Base-by-base conservation (phyloP, 768 basidiomycete species). In the Daedalea quercina region DNA sequence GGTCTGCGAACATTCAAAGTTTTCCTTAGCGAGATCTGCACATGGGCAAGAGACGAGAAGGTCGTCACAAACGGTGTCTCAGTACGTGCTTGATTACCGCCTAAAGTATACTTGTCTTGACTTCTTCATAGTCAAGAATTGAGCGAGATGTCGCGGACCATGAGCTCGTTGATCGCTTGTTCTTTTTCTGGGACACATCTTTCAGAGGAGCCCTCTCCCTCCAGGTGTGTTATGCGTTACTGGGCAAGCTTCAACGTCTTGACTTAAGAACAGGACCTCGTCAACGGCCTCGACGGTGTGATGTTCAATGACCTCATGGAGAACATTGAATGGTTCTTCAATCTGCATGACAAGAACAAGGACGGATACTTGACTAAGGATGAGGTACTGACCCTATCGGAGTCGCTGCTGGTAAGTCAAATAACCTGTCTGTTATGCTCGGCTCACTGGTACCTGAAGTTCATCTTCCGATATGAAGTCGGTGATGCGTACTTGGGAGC, bases 311-410 rank as follows among this genome's bases (percentile, higher is more conserved):
- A 97, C 67, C 71, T 99, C 58, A 97, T 98, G 96, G 90, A 94
- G 53, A 95, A 91, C 59, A 95, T 98, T 61, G 91, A 96, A 67
- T 99, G 95, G 95, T 95, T 98, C 72, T 97, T 98, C 71, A 88
- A 87, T 60, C 67, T 98, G 46, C 91, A 95, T 56, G 93, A 94
- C 70, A 94, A 94, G 70, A 89, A 99, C 68, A 92, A 92, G 60
- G 96, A 99, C 65, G 94, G 95, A 1, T 93, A 76, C 67, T 70
- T 99, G 56, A 94, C 94, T 2, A 97, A 95, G 69, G 95, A 98
- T 63, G 96, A 99, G 65, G 90, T 98, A 19, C 69, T 99, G 59
- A 95, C 94, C 13, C 71, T 98, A 25, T 96, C 94, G 0, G 96
- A 99, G 68, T 90, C 94, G 3, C 77, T 99, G 50, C 72, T 99